These are phyloP conservation scores for Pseudonectria buxi DNA, from an alignment of 2,329 filamentous ascomycete genomes.

Conservation along the genomic window DNA sequence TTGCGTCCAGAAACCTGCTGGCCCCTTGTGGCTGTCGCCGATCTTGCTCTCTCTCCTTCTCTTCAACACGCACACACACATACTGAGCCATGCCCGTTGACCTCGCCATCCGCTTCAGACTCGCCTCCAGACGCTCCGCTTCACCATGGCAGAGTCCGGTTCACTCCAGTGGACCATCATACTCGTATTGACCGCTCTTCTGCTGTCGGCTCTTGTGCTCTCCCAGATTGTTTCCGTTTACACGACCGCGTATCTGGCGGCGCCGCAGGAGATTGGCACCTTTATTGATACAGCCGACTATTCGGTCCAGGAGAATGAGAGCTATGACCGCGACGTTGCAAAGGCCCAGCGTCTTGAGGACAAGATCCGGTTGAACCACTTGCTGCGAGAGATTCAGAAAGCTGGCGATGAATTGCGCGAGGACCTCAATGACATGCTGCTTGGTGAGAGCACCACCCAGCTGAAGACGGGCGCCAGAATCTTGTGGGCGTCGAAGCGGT, in stretches of 20 bases:
- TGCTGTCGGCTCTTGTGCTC: slow-evolving; percentile 48
- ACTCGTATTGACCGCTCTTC: slow-evolving; percentile 51
- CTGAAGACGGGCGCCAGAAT: slow-evolving; percentile 45
- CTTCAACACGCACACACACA: slow-evolving; percentile 8
- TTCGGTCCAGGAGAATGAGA: slow-evolving; percentile 58
- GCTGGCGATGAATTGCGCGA: slow-evolving; percentile 55
- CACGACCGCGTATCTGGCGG: slow-evolving; percentile 48
- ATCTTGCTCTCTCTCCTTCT: slow-evolving; percentile 11
- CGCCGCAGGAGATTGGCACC: slow-evolving; percentile 50
- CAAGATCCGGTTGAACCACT: slow-evolving; percentile 50
- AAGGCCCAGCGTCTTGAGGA: slow-evolving; percentile 54
- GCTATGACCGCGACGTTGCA: slow-evolving; percentile 53
- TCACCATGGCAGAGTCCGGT: slow-evolving; percentile 44
- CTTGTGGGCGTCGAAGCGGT: slow-evolving; percentile 51
- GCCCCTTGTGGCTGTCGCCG: slow-evolving; percentile 12
- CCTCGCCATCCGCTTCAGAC: slow-evolving; percentile 19
- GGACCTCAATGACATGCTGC: slow-evolving; percentile 46
- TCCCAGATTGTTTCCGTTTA: slow-evolving; percentile 46
- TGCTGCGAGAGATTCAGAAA: slow-evolving; percentile 57
- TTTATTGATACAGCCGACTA: slow-evolving; percentile 56
- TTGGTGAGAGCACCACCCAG: slow-evolving; percentile 36
- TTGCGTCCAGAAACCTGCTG: slow-evolving; percentile 10
- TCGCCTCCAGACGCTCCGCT: slow-evolving; percentile 23
- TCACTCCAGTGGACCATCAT: slow-evolving; percentile 51
- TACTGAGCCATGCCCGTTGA: slow-evolving; percentile 23